A percentile compares a stretch with the other conserved stretches of the same genome.
phyloP scores from a whole-genome alignment of 129 eudicot species.

The Mikania micrantha region DNA sequence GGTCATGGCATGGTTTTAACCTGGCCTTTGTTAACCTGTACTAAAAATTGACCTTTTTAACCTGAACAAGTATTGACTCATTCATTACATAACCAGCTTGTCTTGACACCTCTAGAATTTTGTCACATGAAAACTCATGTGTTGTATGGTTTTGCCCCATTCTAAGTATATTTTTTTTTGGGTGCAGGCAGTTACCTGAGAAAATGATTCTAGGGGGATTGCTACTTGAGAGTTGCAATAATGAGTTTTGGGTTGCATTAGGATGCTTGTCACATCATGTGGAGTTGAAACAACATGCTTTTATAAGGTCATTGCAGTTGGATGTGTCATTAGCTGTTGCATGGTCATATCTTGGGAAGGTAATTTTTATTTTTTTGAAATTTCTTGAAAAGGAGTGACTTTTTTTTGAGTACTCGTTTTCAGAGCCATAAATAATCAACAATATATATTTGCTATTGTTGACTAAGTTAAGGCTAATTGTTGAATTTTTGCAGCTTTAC shows the following conservation, averaged over 20 bases:
- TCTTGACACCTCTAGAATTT: not conserved
- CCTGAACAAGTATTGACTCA: not conserved
- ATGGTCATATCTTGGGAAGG: conserved; percentile 99
- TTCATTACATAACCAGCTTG: not conserved
- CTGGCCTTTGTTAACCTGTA: not conserved
- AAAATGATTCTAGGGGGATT: conserved; percentile 88
- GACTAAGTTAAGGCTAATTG: conserved; percentile 12
- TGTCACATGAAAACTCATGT: not conserved
- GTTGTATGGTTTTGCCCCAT: not conserved
- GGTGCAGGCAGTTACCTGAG: conserved; percentile 70
- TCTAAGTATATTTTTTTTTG: not conserved
- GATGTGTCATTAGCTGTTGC: conserved; percentile 95
- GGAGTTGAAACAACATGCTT: conserved; percentile 83
- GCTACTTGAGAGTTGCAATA: conserved; percentile 72
- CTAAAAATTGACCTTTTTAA: not conserved
- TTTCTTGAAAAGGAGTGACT: not conserved
- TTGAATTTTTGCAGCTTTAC: conserved; percentile 56
- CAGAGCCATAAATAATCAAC: not conserved
- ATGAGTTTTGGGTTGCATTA: conserved; percentile 85
- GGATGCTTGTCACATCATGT: conserved; percentile 67
- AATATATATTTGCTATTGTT: not conserved
- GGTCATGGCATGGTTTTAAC: not conserved
- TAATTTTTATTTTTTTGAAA: conserved; percentile 9
- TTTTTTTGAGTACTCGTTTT: conserved; percentile 1
- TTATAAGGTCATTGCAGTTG: conserved; percentile 75